phyloP scores from a whole-genome alignment of 2,329 filamentous ascomycete species.

The Colletotrichum tanaceti region DNA sequence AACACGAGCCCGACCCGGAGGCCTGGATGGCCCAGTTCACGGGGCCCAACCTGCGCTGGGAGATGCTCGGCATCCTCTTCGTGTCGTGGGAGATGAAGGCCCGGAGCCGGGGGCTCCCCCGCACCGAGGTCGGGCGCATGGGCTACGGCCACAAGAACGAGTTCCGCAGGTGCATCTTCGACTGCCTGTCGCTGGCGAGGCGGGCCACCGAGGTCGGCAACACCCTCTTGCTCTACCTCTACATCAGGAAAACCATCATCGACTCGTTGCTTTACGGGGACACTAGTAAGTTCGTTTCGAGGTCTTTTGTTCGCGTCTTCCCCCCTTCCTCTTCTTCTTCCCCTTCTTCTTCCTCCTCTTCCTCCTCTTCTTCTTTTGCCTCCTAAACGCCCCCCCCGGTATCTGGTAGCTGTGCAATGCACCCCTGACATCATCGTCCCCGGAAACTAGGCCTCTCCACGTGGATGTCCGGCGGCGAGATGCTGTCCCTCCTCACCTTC shows the following conservation, averaged over 20 bases:
- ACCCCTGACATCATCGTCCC: neutral
- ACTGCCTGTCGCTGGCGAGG: constrained; percentile 51
- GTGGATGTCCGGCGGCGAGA: constrained; percentile 54
- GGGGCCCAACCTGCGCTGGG: constrained; percentile 25
- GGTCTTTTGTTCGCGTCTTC: too few relatives aligned
- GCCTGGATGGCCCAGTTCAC: constrained; percentile 35
- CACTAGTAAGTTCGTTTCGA: constrained; percentile 49
- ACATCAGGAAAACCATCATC: constrained; percentile 49
- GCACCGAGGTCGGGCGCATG: neutral
- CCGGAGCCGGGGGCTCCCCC: constrained; percentile 11
- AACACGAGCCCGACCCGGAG: constrained; percentile 32
- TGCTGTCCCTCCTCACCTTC: constrained; percentile 51
- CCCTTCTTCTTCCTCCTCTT: too few relatives aligned
- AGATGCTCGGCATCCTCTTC: constrained; percentile 37
- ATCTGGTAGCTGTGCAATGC: too few relatives aligned
- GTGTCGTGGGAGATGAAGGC: constrained; percentile 40
- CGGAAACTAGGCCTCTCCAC: constrained; percentile 48
- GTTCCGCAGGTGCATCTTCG: constrained; percentile 29
- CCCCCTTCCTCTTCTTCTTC: too few relatives aligned
- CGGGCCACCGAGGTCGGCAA: constrained; percentile 47
- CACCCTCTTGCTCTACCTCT: constrained; percentile 53
- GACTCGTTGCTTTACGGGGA: constrained; percentile 55
- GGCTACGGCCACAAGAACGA: constrained; percentile 2
- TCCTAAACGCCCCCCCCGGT: neutral
- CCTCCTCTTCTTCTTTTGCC: neutral